phyloP scores from a whole-genome alignment of 148 eudicot species.

The Dysphania ambrosioides region DNA sequence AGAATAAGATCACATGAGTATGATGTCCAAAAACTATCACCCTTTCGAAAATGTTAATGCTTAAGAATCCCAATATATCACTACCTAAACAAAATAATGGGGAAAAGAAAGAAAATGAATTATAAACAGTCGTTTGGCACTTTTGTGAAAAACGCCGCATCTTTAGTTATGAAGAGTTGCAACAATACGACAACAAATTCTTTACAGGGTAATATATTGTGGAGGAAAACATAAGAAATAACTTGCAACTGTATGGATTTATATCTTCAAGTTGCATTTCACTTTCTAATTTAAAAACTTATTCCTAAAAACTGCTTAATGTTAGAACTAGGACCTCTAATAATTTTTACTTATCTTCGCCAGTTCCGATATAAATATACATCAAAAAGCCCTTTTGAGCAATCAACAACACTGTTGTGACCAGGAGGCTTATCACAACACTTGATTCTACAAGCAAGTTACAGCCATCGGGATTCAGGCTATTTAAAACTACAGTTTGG shows the following conservation, averaged over 20 bases:
- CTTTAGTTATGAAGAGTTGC: not conserved
- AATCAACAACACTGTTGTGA: not conserved
- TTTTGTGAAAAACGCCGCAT: not conserved
- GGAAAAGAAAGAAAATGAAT: not conserved
- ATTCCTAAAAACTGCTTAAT: too few species aligned
- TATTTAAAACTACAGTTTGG: not conserved
- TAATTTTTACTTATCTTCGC: not conserved
- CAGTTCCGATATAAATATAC: not conserved
- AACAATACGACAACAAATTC: not conserved
- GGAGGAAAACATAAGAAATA: not conserved
- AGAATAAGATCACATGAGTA: not conserved
- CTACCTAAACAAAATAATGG: not conserved
- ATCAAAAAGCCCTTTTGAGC: not conserved
- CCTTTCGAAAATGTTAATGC: not conserved
- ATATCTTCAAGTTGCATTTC: too few species aligned
- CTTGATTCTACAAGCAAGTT: not conserved
- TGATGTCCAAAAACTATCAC: not conserved
- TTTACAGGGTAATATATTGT: too few species aligned
- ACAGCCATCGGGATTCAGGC: not conserved
- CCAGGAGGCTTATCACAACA: not conserved
- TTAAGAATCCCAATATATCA: not conserved
- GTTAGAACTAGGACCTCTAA: not conserved
- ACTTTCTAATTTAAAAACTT: too few species aligned
- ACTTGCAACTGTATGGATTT: too few species aligned
- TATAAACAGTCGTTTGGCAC: too few species aligned